Evolutionary conservation across 352 stramenopile species (phyloP), one percentile per base, ranked within the genome.

Genomic region (Globisporangium okanoganense): DNA sequence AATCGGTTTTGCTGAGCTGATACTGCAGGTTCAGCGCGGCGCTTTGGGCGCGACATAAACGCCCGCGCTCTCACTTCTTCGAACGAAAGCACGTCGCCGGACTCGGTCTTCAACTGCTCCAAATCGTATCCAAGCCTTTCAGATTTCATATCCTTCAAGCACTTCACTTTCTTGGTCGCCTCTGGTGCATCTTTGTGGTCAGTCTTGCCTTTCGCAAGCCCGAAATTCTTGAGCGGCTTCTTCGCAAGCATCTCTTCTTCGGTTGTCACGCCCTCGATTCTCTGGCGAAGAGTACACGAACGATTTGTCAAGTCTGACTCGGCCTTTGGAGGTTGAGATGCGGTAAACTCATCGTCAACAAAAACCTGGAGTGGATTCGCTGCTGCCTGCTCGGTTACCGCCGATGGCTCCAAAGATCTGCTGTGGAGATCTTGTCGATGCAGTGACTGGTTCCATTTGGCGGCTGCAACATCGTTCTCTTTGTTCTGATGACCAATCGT

Each of bases 201-300:
- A 20, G 45, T 20, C 16, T 50, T 52, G 1, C 38, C 40, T 16
- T 48, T 53, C 5, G 9, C 45, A 1, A 41, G 12, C 13, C 55
- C 36, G 53, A 90, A 93, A 57, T 93, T 93, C 63, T 93, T 93
- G 0, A 93, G 57, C n/a, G 84, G 82, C 59, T 88, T 80, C 57
- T 85, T 70, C 5, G 78, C 71, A 35, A 93, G 76, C 62, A 87
- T 73, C 61, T 92, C 84, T 62, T 93, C 84, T 57, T 93, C 84
- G 16, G 84, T 92, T 18, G 82, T 61, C 13, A 72, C 71, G 36
- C 79, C 79, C 51, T 92, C 84, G 41, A 90, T 62, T 58, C 82
- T 73, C 79, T 93, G 84, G 48, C 80, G 82, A 58, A 92, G 76
- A 3, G 79, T 85, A 65, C 73, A 75, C 71, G 72, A 82, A 75